Evolutionary conservation across 306 rosid genomes (phyloP), one percentile per base, ranked within the genome.

Genomic region (Sesbania bispinosa): DNA sequence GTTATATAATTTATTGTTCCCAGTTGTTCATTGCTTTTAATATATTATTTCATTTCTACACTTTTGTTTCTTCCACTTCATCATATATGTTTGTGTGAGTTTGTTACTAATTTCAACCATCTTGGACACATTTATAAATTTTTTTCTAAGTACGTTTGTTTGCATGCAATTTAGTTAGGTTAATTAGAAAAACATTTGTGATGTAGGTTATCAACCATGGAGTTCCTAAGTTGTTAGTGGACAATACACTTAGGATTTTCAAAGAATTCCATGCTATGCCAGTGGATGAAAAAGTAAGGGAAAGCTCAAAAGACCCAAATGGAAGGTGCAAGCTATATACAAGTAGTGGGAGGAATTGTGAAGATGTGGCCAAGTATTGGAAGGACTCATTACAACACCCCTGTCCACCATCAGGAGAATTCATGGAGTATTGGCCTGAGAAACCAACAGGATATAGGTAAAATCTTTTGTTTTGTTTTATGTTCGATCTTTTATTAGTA

Each of bases 141-240:
- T n/a, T n/a, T n/a, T n/a, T n/a, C n/a, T n/a, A n/a, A n/a, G n/a
- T n/a, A n/a, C n/a, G n/a, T n/a, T n/a, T n/a, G n/a, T n/a, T n/a
- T n/a, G n/a, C n/a, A 2, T 48, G 10, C 2, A 1, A 48, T 3
- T 50, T 50, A 50, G 19, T 29, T 29, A 7, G 14, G 36, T 53
- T 53, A 24, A 53, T 24, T 5, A 0, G 14, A 2, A 13, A 0
- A 10, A 52, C n/a, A 27, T 27, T 55, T 29, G 7, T 57, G 3
- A 20, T 39, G 32, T 36, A 47, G 97, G 88, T 85, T 41, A 76
- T 91, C 16, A 91, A 85, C 42, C 97, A 91, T 69, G 93, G 93
- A 55, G 89, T 88, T 59, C 7, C 75, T 0, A 62, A 66, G 36
- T 82, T 76, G 9, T 58, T 87, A 29, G 6, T 82, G 42, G 82